Percentiles rank a stretch among this genome's conserved stretches.
Conservation (phyloP, 106 monocot species). For the Cymbidium sinense region DNA sequence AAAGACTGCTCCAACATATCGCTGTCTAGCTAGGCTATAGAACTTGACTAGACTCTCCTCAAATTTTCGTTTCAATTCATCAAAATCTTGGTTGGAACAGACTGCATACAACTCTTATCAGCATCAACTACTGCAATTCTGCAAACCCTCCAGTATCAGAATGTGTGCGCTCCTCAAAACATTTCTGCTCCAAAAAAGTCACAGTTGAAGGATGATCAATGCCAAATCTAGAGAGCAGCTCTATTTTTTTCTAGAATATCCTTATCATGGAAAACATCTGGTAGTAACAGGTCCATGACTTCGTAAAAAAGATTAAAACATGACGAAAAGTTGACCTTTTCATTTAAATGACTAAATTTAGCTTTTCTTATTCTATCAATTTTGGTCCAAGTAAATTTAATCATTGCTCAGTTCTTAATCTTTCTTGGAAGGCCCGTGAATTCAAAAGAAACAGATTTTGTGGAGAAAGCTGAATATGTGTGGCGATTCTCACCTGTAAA, state of each 20-base stretch:
- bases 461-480: no score
- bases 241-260: conserved; percentile 85
- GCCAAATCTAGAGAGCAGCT: conserved; percentile 55
- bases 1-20: conserved; percentile 93
- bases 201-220: conserved; percentile 24
- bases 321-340: no score
- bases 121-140: conserved; percentile 21
- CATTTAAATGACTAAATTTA: no score
- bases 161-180: conserved; percentile 24
- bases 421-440: no score
- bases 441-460: no score
- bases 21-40: conserved; percentile 83
- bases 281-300: conserved; percentile 74
- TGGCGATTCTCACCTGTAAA: no score
- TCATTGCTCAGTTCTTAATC: no score
- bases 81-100: no score
- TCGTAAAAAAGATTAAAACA: no score
- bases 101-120: conserved; percentile 26
- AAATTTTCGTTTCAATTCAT: conserved; percentile 53
- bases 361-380: no score
- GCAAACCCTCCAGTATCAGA: conserved; percentile 35
- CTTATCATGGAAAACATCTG: conserved; percentile 78
- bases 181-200: not conserved
- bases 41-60: conserved; percentile 66
- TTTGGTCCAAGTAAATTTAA: no score